Base-by-base conservation (phyloP, 495 filamentous ascomycete species). In the Tuber brumale region DNA sequence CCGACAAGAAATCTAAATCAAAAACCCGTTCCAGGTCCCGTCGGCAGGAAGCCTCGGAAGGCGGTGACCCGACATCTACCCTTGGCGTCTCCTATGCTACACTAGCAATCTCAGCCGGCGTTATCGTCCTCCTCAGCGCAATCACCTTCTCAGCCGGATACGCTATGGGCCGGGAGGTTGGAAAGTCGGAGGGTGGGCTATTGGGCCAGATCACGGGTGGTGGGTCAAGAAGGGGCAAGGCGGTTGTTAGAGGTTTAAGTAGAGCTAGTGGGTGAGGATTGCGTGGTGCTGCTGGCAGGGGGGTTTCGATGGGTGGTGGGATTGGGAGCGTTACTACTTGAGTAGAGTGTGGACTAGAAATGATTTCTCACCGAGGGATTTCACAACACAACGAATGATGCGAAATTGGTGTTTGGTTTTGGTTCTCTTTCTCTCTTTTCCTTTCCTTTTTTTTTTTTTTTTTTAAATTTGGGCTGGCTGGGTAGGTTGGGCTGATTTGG, bases 61-160 rank as follows among this genome's bases (percentile, higher is more conserved):
- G 88, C 82, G 85, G 85, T 46, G 78, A 80, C n/a, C 46, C 39
- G 6, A 72, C 73, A 74, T 75, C 73, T 9, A 41, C 79, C 48
- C 73, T 72, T 2, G 79, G 79, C 43, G 51, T 79, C 37, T 73
- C 78, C 8, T 80, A 79, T 18, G 87, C 97, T 83, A 97, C 94
- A 0, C 97, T 96, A 92, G 92, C 96, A 4, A 89, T 97, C 51
- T 92, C 91, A 61, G 95, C 95, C 0, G 95, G 95, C 0, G 94
- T 97, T 7, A 92, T 99, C 10, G 92, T 99, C 16, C 85, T 98
- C 3, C 91, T 98, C 61, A 93, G 91, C 3, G 95, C 95, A 2
- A 90, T 97, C 71, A 94, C 94, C 75, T 99, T 98, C 81, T 92
- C 93, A 0, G 95, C 95, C 0, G 95, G 95, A 0, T 98, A 97